Percentiles rank a stretch among this genome's conserved stretches.
These are phyloP conservation scores for Phlebiopsis flavidoalba DNA, from an alignment of 768 basidiomycete species.

Conservation along the genomic window DNA sequence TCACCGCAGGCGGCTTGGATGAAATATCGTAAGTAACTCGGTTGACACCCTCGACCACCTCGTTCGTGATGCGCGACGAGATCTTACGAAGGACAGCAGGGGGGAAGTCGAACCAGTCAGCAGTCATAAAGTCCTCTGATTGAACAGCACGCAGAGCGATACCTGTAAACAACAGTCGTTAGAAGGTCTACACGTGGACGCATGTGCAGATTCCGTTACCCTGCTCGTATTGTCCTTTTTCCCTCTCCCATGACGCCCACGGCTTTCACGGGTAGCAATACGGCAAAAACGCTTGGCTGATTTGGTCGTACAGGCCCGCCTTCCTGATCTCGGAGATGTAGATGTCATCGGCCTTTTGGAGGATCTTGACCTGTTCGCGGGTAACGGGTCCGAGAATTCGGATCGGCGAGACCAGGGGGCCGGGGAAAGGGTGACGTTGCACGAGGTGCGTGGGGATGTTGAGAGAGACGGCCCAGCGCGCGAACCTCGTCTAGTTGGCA, in stretches of 20 bases:
- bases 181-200: neutral
- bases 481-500: constrained; percentile 87
- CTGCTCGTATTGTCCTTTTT: constrained; percentile 93
- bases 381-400: constrained; percentile 96
- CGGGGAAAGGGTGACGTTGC: constrained; percentile 97
- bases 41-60: constrained; percentile 92
- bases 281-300: constrained; percentile 98
- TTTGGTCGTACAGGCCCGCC: constrained; percentile 88
- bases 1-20: constrained; percentile 90
- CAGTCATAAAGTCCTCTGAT: constrained; percentile 99
- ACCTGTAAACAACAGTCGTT: constrained; percentile 45
- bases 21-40: constrained; percentile 95
- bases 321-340: constrained; percentile 97
- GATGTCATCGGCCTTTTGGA: constrained; percentile 90
- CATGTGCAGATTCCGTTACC: constrained; percentile 28
- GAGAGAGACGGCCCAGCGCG: constrained; percentile 83
- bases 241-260: constrained; percentile 99
- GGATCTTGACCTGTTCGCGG: constrained; percentile 84
- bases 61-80: constrained; percentile 96
- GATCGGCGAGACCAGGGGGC: constrained; percentile 91
- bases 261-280: constrained; percentile 90
- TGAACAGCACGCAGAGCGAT: constrained; percentile 93
- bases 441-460: constrained; percentile 91
- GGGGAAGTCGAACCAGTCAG: constrained; percentile 98
- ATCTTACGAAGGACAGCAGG: constrained; percentile 83